phyloP scores from a whole-genome alignment of 192 early-diverging fungal species.

The Coemansia sp. region DNA sequence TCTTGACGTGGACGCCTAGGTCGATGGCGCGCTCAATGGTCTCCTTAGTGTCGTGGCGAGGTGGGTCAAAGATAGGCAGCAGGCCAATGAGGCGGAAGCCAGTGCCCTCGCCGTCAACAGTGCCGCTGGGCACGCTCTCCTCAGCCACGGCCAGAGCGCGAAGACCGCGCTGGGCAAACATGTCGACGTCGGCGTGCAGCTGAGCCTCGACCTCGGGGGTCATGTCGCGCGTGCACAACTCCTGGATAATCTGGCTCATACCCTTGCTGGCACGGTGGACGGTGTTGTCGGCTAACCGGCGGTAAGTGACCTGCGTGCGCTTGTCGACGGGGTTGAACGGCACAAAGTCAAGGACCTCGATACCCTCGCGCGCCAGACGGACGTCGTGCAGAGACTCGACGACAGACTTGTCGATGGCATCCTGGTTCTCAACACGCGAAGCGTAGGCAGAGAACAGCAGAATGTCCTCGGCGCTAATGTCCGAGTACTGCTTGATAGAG shows the following conservation, averaged over 20 bases:
- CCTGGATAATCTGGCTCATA: slow-evolving; percentile 73
- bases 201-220: slow-evolving; percentile 61
- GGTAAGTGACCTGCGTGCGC: slow-evolving; percentile 76
- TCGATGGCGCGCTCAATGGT: slow-evolving; percentile 75
- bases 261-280: slow-evolving; percentile 75
- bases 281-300: slow-evolving; percentile 63
- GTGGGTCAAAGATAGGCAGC: slow-evolving; percentile 77
- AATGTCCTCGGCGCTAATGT: slow-evolving; percentile 62
- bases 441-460: slow-evolving; percentile 74
- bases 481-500: slow-evolving; percentile 72
- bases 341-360: slow-evolving; percentile 68
- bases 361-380: slow-evolving; percentile 62
- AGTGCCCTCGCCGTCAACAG: slow-evolving; percentile 61
- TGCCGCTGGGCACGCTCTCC: slow-evolving; percentile 64
- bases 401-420: slow-evolving; percentile 79
- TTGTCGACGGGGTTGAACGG: slow-evolving; percentile 80
- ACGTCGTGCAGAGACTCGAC: slow-evolving; percentile 67
- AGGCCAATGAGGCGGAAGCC: slow-evolving; percentile 73
- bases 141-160: slow-evolving; percentile 78
- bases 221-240: slow-evolving; percentile 74
- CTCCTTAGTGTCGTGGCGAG: slow-evolving; percentile 78
- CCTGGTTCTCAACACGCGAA: slow-evolving; percentile 76
- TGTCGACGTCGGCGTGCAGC: slow-evolving; percentile 70
- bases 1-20: slow-evolving; percentile 85
- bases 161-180: slow-evolving; percentile 68